Evolutionary conservation across 345 rosid species (phyloP).

Genomic region (Ceriops zippeliana): DNA sequence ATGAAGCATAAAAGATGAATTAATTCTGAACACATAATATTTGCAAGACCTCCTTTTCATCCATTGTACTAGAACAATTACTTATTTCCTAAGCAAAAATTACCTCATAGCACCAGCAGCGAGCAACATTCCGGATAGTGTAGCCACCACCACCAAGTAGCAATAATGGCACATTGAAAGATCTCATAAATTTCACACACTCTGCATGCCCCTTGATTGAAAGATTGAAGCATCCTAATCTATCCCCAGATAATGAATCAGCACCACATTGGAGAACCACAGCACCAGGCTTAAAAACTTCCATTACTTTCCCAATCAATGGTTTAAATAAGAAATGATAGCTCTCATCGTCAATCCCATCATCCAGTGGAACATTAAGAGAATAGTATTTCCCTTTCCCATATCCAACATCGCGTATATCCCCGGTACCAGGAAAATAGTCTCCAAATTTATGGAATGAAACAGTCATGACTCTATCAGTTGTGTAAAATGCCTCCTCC

Average conservation of each 20-base stretch:
- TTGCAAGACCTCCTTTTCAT: background rate
- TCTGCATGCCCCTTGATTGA: slow-evolving; percentile 80
- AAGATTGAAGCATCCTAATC: slow-evolving; percentile 69
- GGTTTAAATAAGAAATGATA: slow-evolving; percentile 66
- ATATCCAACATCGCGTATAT: slow-evolving; percentile 50
- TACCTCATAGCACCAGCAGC: slow-evolving; percentile 80
- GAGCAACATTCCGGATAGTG: slow-evolving; percentile 72
- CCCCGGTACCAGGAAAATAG: slow-evolving; percentile 65
- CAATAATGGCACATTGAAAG: slow-evolving; percentile 64
- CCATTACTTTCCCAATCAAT: slow-evolving; percentile 62
- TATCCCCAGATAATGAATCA: slow-evolving; percentile 65
- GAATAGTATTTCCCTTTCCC: slow-evolving; percentile 60
- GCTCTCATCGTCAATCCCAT: slow-evolving; percentile 75
- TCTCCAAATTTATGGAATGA: slow-evolving; percentile 72
- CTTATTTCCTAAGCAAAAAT: background rate
- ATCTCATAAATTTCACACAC: slow-evolving; percentile 68
- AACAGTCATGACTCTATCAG: slow-evolving; percentile 70
- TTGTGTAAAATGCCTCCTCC: slow-evolving; percentile 72
- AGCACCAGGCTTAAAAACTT: slow-evolving; percentile 58
- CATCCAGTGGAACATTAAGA: slow-evolving; percentile 64
- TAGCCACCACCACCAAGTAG: slow-evolving; percentile 75
- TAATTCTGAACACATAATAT: background rate
- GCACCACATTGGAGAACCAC: slow-evolving; percentile 71
- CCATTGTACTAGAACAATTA: background rate
- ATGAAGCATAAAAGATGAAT: background rate